These are phyloP conservation scores for Paxillus involutus DNA, from an alignment of 768 basidiomycete genomes.

Conservation along the genomic window DNA sequence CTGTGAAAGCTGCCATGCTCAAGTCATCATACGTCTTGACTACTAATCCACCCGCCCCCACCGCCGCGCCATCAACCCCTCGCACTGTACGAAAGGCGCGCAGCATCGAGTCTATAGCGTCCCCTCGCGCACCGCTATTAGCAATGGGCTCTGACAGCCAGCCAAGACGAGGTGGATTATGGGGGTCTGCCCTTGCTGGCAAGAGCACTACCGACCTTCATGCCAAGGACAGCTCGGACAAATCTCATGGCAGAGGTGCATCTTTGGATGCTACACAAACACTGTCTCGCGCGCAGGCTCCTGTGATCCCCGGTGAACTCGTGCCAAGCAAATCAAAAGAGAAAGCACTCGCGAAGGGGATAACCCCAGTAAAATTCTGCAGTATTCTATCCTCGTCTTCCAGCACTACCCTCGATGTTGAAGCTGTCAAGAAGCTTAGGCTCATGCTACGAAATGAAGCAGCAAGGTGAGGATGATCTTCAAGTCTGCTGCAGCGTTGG, in stretches of 20 bases:
- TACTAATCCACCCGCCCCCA: constrained; percentile 34
- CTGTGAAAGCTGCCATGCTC: constrained; percentile 90
- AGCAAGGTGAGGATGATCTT: constrained; percentile 56
- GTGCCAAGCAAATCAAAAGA: constrained; percentile 49
- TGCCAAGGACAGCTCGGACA: constrained; percentile 26
- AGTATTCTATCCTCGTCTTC: constrained; percentile 66
- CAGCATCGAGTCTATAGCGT: constrained; percentile 70
- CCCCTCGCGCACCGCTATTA: constrained; percentile 44
- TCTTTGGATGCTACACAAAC: constrained; percentile 58
- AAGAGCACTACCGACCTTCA: constrained; percentile 33
- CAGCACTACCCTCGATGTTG: constrained; percentile 79
- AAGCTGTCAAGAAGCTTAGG: constrained; percentile 82
- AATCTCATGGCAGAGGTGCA: constrained; percentile 53
- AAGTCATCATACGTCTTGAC: constrained; percentile 76
- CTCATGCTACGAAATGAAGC: constrained; percentile 87
- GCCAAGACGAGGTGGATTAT: constrained; percentile 22
- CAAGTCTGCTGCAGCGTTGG: not conserved
- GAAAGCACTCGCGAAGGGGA: constrained; percentile 50
- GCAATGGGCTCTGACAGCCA: constrained; percentile 36
- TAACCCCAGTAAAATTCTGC: constrained; percentile 66
- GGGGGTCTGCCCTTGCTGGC: constrained; percentile 27
- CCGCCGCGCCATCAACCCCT: constrained; percentile 43
- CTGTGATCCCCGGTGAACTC: constrained; percentile 36
- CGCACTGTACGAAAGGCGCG: constrained; percentile 64
- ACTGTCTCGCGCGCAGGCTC: constrained; percentile 54